Percentiles rank a stretch among this genome's conserved stretches.
Evolutionary conservation across 305 asterid genomes (phyloP).

Genomic region (Caryopteris hybrid): DNA sequence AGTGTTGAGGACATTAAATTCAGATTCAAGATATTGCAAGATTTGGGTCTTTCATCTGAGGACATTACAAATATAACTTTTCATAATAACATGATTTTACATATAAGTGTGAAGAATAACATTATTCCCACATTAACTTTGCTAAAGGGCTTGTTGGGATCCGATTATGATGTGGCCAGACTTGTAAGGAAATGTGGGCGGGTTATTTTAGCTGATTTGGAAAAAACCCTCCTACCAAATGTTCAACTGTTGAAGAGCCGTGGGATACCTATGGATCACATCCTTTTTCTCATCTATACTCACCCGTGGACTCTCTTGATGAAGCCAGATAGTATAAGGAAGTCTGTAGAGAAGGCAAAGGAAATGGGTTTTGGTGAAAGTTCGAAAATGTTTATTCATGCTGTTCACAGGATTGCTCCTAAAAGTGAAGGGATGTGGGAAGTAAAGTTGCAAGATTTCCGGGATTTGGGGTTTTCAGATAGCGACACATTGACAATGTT

Average conservation of each 20-base stretch:
- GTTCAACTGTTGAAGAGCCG: conserved; percentile 22
- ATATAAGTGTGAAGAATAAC: background rate
- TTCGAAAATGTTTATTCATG: conserved; percentile 15
- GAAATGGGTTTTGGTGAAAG: conserved; percentile 14
- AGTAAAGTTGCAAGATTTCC: conserved; percentile 8
- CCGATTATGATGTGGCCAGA: conserved; percentile 22
- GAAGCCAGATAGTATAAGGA: conserved; percentile 15
- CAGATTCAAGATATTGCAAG: conserved; percentile 22
- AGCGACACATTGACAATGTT: background rate
- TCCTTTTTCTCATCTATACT: background rate
- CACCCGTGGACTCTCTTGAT: conserved; percentile 22
- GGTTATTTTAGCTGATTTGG: conserved; percentile 13
- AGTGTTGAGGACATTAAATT: conserved; percentile 22
- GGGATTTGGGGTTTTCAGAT: background rate
- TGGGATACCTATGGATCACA: conserved; percentile 20
- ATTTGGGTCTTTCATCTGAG: conserved; percentile 16
- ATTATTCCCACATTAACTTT: conserved; percentile 16
- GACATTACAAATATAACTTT: conserved; percentile 17
- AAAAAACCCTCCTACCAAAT: conserved; percentile 24
- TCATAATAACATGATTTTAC: conserved; percentile 1
- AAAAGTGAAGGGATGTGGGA: conserved; percentile 21
- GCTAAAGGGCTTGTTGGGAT: conserved; percentile 21
- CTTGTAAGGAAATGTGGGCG: conserved; percentile 6
- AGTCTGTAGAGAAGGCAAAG: conserved; percentile 15
- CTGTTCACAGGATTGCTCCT: conserved; percentile 2